Evolutionary conservation across 371 early-diverging fungal genomes (phyloP).

Genomic region (Massospora cicadina): DNA sequence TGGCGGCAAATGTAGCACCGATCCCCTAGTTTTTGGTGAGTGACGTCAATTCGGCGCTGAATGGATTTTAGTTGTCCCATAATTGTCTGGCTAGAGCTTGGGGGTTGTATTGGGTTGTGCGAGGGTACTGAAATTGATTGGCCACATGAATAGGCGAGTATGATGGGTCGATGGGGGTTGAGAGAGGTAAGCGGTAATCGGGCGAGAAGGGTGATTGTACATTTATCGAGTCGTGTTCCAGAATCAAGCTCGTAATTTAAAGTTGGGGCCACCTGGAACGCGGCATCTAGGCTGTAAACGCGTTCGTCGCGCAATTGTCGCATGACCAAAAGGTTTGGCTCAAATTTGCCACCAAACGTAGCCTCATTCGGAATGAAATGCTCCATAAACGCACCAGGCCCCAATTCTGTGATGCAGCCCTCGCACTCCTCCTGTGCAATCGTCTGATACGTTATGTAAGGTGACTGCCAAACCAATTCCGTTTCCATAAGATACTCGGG

Average conservation of each 20-base stretch:
- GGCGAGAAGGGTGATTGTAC: background rate
- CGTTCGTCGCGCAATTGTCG: constrained; percentile 3
- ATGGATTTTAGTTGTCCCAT: background rate
- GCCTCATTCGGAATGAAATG: background rate
- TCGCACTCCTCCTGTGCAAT: constrained; percentile 5
- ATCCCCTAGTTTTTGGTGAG: background rate
- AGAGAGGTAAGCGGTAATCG: background rate
- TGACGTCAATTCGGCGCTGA: background rate
- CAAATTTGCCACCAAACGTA: background rate
- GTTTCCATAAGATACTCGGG: background rate
- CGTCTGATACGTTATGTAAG: background rate
- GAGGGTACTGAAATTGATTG: background rate
- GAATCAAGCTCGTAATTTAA: background rate
- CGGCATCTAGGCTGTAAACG: background rate
- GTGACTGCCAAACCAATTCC: background rate
- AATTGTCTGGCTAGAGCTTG: background rate
- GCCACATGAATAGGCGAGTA: background rate
- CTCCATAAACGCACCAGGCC: constrained; percentile 3
- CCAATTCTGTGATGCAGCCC: constrained; percentile 5
- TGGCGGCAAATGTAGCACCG: background rate
- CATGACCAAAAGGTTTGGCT: background rate
- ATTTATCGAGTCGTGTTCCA: background rate
- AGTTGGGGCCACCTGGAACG: background rate
- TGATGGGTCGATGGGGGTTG: background rate
- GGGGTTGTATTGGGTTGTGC: background rate